Base-by-base conservation (phyloP, 306 rosid species). In the Lathyrus sativus region DNA sequence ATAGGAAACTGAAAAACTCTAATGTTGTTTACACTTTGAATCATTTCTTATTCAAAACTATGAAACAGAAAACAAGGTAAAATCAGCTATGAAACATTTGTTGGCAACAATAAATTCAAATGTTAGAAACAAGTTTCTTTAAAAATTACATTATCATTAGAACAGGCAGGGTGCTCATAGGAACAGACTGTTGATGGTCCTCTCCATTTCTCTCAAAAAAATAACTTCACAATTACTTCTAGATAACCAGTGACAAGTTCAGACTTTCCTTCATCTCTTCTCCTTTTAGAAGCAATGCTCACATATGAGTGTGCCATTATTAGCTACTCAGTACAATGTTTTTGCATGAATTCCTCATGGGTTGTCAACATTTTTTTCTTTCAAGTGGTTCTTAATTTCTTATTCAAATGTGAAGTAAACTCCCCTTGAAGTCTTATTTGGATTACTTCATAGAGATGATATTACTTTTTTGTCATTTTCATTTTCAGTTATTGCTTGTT, bases 351-450 rank as follows among this genome's bases (percentile, higher is more conserved):
- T 31, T 12, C 49, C 41, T 43, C 10, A 18, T 29, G 15, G 12
- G 11, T 18, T 46, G 19, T 11, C 73, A 14, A 15, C 4, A 28
- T 4, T 4, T 18, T 12, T 9, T 55, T 22, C 6, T 26, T 65
- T 43, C 42, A 55, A 31, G 35, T 43, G 38, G 49, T 54, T 73
- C 59, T 57, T 43, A 46, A 51, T 54, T 54, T 73, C 58, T 65
- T 43, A 29, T 51, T 68, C 44, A 50, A 18, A 53, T 22, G 2
- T 8, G 37, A 54, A 42, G 12, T 11, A 12, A 42, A 50, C 11
- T 49, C 35, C 35, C 31, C 26, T 18, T 35, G 17, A 42, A 22
- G 43, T 61, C 51, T 46, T 35, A 22, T 65, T 62, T 70, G 67
- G 66, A 44, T 44, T 44, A n/a, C 37, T 15, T 46, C 28, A 44